Evolutionary conservation across 306 rosid species (phyloP), one percentile per base, ranked within the genome.

Genomic region (Castanea crenata): DNA sequence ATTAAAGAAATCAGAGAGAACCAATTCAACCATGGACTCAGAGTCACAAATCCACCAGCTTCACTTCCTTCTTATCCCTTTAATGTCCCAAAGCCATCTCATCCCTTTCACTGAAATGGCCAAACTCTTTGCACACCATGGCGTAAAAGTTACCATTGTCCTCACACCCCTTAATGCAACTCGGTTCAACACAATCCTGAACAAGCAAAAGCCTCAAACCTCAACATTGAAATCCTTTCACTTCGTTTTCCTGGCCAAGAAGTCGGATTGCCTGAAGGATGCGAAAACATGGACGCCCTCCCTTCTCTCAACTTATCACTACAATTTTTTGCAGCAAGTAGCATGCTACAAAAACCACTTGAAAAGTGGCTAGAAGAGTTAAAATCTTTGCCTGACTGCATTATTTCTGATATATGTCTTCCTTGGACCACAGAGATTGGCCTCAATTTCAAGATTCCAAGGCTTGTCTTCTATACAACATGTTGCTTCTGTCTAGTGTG

Each of bases 371-470:
- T 38, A 10, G 51, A 57, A 18, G 73, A 51, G 31, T 35, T 83
- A 1, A 21, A 16, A 19, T 76, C 77, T 1, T 54, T 27, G 2
- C 84, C 87, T 3, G 71, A 29, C 55, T 83, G 87, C 72, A 63
- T 83, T 32, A 69, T 83, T 55, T 75, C 83, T 2, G 83, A 78
- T 52, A 4, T 59, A 12, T 23, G 61, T 65, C 20, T 83, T 52
- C 75, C 81, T 18, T 67, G 79, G 80, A 58, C 80, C 14, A 46
- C 21, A 29, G 46, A 78, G 1, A 18, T 76, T 1, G 78, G 81
- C 64, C 57, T 13, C 19, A 83, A 71, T 73, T 79, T 79, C 56
- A 38, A 70, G 25, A 71, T 79, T 32, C 83, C 87, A 13, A 75
- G 74, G 81, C 20, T 79, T 27, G 25, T 76, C 19, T 83, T 71